These are phyloP conservation scores for Zalerion maritima DNA, from an alignment of 495 filamentous ascomycete genomes.

Conservation along the genomic window DNA sequence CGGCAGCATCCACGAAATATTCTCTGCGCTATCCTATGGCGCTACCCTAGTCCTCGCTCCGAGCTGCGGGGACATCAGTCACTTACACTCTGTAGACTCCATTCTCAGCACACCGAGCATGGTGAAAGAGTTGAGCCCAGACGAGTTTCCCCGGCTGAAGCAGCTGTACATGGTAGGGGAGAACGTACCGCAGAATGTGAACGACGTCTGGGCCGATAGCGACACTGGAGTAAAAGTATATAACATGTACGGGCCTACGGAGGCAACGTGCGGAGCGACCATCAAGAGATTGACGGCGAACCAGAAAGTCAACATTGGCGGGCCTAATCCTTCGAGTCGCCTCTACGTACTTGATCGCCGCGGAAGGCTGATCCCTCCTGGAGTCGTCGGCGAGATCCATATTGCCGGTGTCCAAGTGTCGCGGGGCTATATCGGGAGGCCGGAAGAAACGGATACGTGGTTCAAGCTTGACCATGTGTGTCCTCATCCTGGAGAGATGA, in stretches of 20 bases:
- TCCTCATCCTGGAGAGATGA: constrained; percentile 7
- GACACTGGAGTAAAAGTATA: constrained; percentile 9
- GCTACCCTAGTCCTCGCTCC: constrained; percentile 19
- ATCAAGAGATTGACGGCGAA: constrained; percentile 7
- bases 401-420: constrained; percentile 22
- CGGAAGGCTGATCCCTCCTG: constrained; percentile 7
- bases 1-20: constrained; percentile 24
- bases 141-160: constrained; percentile 12
- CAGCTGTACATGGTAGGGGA: constrained; percentile 19
- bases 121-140: constrained; percentile 7
- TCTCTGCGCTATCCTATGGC: constrained; percentile 23
- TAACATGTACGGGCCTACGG: constrained; percentile 26
- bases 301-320: constrained; percentile 17
- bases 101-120: constrained; percentile 21
- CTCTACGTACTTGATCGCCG: constrained; percentile 18
- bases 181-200: constrained; percentile 13
- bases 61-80: constrained; percentile 8
- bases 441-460: constrained; percentile 5
- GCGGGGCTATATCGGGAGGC: constrained; percentile 17
- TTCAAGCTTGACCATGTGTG: constrained; percentile 9
- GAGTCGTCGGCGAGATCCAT: constrained; percentile 21
- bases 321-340: constrained; percentile 13
- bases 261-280: constrained; percentile 18
- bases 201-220: constrained; percentile 13
- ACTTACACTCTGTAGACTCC: constrained; percentile 10